Conservation (phyloP, 2,329 filamentous ascomycete genomes). For the Sodiomyces alkalinus region DNA sequence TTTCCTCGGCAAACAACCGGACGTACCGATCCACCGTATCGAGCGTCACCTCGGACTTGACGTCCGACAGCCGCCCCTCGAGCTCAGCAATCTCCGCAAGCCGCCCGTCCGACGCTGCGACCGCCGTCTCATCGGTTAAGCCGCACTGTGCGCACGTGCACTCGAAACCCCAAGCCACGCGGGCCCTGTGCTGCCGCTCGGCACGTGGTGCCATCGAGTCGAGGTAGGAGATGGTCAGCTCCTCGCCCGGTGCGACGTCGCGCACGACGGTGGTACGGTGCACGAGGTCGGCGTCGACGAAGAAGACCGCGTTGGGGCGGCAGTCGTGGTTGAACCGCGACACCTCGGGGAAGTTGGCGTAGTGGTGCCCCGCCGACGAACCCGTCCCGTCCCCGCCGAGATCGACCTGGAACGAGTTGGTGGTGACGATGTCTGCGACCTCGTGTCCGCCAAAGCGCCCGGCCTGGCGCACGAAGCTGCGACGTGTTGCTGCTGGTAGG, state of each 20-base stretch:
- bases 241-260: constrained; percentile 23
- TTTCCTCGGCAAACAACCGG: constrained; percentile 22
- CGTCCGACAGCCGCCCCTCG: constrained; percentile 12
- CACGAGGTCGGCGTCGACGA: constrained; percentile 19
- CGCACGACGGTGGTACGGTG: constrained; percentile 22
- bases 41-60: constrained; percentile 10
- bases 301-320: constrained; percentile 26
- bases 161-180: constrained; percentile 21
- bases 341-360: constrained; percentile 8
- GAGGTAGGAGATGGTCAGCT: constrained; percentile 28
- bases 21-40: constrained; percentile 21
- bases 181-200: constrained; percentile 14
- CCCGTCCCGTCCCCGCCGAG: constrained; percentile 5
- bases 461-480: constrained; percentile 5
- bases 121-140: constrained; percentile 9
- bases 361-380: constrained; percentile 5
- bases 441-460: constrained; percentile 4
- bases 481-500: constrained; percentile 3
- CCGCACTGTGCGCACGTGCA: constrained; percentile 24
- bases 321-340: constrained; percentile 30
- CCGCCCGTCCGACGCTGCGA: constrained; percentile 19
- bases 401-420: constrained; percentile 9
- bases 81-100: constrained; percentile 16
- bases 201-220: constrained; percentile 12
- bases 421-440: constrained; percentile 7